These are phyloP conservation scores for Cercospora berteroae DNA, from an alignment of 2,329 filamentous ascomycete genomes.

Conservation along the genomic window DNA sequence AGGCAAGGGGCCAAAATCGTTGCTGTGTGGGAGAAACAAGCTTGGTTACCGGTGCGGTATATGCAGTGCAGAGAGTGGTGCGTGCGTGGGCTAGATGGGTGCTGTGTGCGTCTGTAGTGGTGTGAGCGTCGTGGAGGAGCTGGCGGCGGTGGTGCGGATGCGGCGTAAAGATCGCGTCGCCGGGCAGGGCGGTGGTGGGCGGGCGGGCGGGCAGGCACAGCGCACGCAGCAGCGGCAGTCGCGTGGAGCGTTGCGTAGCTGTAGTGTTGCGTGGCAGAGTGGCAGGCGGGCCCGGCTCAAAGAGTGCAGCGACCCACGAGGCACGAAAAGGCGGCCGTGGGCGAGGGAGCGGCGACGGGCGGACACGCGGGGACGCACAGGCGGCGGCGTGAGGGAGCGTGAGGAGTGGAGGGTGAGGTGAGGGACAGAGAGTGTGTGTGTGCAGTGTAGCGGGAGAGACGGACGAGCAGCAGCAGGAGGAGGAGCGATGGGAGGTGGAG, in stretches of 20 bases:
- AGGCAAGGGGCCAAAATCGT: conserved; percentile 15
- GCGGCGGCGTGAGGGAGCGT: neutral
- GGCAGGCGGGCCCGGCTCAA: conserved; percentile 3
- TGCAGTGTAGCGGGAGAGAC: neutral
- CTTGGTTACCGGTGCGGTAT: conserved; percentile 14
- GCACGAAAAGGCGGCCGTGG: neutral
- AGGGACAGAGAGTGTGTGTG: neutral
- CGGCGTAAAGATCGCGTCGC: neutral
- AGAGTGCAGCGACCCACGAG: neutral
- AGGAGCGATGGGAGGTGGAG: neutral
- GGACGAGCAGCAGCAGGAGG: neutral
- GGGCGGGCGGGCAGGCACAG: neutral
- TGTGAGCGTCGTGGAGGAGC: neutral
- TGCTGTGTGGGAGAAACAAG: conserved; percentile 17
- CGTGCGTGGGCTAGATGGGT: conserved; percentile 8
- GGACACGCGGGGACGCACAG: neutral
- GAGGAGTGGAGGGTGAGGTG: neutral
- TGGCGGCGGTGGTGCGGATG: neutral
- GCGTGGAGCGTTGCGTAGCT: neutral
- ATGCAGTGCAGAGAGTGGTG: conserved; percentile 17
- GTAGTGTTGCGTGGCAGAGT: neutral
- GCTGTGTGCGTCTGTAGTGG: conserved; percentile 1
- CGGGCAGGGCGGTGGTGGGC: neutral
- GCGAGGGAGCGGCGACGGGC: neutral
- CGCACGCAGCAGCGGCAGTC: neutral